Evolutionary conservation across 129 eudicot species (phyloP), one percentile per base, ranked within the genome.

Genomic region (Calendula officinalis): DNA sequence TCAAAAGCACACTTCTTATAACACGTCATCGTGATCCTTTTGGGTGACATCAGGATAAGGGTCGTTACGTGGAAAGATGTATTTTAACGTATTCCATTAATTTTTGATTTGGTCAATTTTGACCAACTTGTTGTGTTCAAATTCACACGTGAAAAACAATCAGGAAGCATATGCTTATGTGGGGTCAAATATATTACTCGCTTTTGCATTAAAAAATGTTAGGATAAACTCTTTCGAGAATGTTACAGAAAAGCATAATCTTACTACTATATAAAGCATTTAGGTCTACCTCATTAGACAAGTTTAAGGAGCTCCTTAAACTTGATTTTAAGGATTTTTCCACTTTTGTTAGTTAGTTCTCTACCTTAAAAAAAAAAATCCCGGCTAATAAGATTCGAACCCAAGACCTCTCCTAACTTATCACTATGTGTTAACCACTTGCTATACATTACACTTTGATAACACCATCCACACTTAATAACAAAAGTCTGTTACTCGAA

Each of bases 1-100:
- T 22, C 30, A 22, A 34, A 41, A 56, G 13, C 47, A 68, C 8
- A 8, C 16, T 5, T 4, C 10, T 30, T 13, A 58, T 46, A 12
- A 43, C 63, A 67, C 73, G 55, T 68, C 64, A 68, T 35, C 0
- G 3, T 9, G 5, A 41, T 40, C 12, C 64, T 5, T 41, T 8
- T 55, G 13, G 53, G 13, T 68, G 64, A 68, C 54, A 41, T 68
- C 42, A 13, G 11, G 45, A 67, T 42, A 41, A 7, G 8, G 8
- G 64, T 32, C n/a, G 35, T 52, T 68, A 55, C 56, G 22, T 68
- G 64, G 64, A 67, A 67, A 34, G 36, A 15, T 12, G 3, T 0
- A 53, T 41, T 41, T 30, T 47, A 36, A 64, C 44, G 12, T 47
- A 3, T 46, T 44, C 1, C 3, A 15, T 22, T 12, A 0, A 5